Evolutionary conservation across 768 basidiomycete genomes (phyloP), one percentile per base, ranked within the genome.

Genomic region (Pisolithus marmoratus): DNA sequence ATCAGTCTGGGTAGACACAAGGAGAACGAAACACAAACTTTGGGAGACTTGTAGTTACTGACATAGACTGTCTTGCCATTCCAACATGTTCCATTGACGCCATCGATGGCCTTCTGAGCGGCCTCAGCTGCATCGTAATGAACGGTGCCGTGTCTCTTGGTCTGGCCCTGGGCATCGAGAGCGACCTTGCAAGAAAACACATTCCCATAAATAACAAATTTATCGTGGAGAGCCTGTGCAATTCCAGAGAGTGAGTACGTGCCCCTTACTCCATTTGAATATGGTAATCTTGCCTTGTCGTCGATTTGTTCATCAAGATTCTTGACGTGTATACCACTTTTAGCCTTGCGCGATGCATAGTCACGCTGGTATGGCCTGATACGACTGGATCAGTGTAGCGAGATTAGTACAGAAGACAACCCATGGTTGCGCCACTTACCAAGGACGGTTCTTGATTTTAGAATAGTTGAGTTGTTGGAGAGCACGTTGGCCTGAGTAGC

Each of bases 301-400:
- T 98, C 95, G 60, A 97, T 97, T 52, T 78, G 80, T 72, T 95
- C 92, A 64, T 96, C 94, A 60, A 99, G 75, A 75, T 99, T 99
- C 78, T 98, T 98, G 76, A 99, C 97, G 78, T 98, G 98, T 66
- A 99, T 93, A 72, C 98, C 98, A 72, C 96, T 96, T 75, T 97
- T 94, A 58, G 93, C 96, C 84, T 98, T 98, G 73, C 96, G 90
- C 68, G 98, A 85, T 60, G 94, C 92, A 54, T 96, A 95, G 76
- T 98, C 96, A 70, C 96, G 91, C 82, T 98, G 96, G 65, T 94
- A 97, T 94, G 96, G 97, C 96, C 98, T 99, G 81, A 99, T 98
- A 64, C 96, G 92, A 78, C 90, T 92, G 59, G 51, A 31, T 15
- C 20, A 17, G 23, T 57, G 12, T 24, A 17, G 8, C 24, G 46